phyloP scores from a whole-genome alignment of 257 asterid species.

The Plantago major region DNA sequence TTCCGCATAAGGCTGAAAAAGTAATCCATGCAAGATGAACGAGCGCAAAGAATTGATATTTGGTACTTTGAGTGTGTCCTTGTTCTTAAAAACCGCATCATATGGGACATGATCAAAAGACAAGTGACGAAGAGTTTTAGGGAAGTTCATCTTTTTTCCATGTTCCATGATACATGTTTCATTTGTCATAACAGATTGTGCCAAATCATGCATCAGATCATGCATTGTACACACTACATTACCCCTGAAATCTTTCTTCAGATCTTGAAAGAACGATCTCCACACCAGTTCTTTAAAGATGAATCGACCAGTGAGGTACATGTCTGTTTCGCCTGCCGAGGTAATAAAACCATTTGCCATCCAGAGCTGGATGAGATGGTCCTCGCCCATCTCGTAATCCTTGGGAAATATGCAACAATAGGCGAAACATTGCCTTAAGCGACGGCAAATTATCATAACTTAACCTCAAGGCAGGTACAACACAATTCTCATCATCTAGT shows the following conservation, averaged over 20 bases:
- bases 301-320: constrained; percentile 8
- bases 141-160: not conserved
- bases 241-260: not conserved
- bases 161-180: constrained; percentile 4
- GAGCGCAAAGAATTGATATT: constrained; percentile 3
- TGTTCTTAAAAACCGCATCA: not conserved
- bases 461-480: constrained; percentile 19
- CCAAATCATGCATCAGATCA: constrained; percentile 25
- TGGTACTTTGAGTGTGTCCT: not conserved
- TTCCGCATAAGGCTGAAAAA: not conserved
- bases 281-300: constrained; percentile 13
- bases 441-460: constrained; percentile 22
- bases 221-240: constrained; percentile 13
- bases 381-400: constrained; percentile 13
- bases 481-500: not conserved
- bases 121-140: not conserved
- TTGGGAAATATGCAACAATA: constrained; percentile 27
- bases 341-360: constrained; percentile 20
- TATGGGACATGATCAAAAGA: not conserved
- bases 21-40: not conserved
- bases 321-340: not conserved
- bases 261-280: constrained; percentile 21
- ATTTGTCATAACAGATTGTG: constrained; percentile 11
- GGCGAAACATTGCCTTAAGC: constrained; percentile 21
- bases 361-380: constrained; percentile 14